Evolutionary conservation across 306 rosid species (phyloP).

Genomic region (Hylodesmum podocarpum): DNA sequence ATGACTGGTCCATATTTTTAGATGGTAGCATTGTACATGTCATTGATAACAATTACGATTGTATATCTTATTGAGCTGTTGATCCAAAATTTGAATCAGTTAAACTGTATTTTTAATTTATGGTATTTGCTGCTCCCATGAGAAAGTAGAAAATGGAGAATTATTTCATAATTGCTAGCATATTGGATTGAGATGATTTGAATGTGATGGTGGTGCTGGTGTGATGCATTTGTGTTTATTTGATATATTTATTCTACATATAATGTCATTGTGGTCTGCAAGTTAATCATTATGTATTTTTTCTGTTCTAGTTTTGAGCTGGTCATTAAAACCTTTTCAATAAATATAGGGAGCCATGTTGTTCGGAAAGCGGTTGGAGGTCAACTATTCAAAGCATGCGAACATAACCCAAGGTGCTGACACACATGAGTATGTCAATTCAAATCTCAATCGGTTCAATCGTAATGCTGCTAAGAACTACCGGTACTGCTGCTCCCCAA

Average conservation of each 20-base stretch:
- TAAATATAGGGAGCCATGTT: constrained; percentile 69
- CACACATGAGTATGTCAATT: constrained; percentile 79
- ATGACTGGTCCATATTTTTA: neutral
- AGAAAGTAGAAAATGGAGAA: neutral
- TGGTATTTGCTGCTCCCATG: neutral
- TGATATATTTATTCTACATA: neutral
- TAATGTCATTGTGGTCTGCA: neutral
- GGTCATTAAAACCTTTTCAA: constrained; percentile 2
- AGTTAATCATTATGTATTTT: neutral
- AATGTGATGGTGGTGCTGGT: neutral
- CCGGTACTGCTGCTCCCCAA: constrained; percentile 96
- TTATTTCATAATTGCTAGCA: neutral
- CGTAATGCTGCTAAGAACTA: constrained; percentile 99
- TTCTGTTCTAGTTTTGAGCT: neutral
- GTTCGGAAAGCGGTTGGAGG: constrained; percentile 92
- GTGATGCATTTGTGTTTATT: neutral
- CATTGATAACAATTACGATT: neutral
- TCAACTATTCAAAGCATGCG: constrained; percentile 90
- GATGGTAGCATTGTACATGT: neutral
- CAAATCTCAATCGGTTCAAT: constrained; percentile 96
- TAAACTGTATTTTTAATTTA: neutral
- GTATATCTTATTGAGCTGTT: neutral
- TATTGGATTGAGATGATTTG: neutral
- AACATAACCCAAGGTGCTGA: constrained; percentile 94
- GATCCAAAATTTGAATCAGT: neutral